Evolutionary conservation across 371 early-diverging fungal species (phyloP), one percentile per base, ranked within the genome.

Genomic region (Mucor racemosus): DNA sequence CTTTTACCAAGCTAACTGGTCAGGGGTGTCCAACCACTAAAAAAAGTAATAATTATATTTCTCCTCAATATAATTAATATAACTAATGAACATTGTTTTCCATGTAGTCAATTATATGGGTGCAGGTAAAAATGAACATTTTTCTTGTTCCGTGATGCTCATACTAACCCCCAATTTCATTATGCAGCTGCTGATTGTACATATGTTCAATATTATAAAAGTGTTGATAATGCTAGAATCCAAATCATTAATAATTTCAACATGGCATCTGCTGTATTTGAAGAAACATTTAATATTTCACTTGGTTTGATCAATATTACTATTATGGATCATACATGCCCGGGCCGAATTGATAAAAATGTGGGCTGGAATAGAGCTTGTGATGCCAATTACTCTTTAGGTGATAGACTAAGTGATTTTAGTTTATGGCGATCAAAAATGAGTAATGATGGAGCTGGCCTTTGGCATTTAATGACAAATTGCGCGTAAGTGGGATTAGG

Each of bases 401-500:
- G 86, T 54, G 70, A 87, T 38, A 88, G 98, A 13, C 76, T 98
- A 21, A 91, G 87, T 67, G 97, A 96, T 70, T 98, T 98, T 74
- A 91, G 93, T 58, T 44, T 75, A 15, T 98, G 99, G 99, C 82
- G 98, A 66, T 95, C 93, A 9, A 77, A 69, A n/a, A 62, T 78
- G 36, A 65, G 71, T 8, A 72, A 78, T 19, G 95, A 94, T 77
- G 86, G 90, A 14, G 91, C 92, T 1, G 96, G 96, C 9, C 71
- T 97, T 40, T 98, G 97, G 97, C 97, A 97, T 76, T 79, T 97
- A 58, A 88, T 98, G 93, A 95, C 97, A 10, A 84, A 89, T 59
- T 96, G 97, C 76, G 78, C 88, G 72, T 89, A 76, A 72, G 78
- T 76, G 3, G 26, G 3, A 26, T 26, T 26, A 34, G 17, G 10